phyloP scores from a whole-genome alignment of 371 early-diverging fungal genomes.

The Mortierella sp. region DNA sequence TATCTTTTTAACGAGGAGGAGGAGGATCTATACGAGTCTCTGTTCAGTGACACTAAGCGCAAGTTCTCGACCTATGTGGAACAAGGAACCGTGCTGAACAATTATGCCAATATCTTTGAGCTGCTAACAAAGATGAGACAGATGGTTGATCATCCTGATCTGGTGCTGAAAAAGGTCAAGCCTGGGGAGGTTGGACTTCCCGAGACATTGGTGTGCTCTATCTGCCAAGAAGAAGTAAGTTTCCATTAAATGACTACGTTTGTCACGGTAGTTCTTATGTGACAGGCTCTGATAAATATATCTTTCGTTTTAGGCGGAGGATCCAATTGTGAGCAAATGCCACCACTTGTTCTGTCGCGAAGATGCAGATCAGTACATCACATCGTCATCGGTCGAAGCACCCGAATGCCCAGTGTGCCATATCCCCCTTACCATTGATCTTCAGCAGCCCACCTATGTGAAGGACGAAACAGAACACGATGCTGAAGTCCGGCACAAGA shows the following conservation, averaged over 20 bases:
- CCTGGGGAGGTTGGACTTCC: constrained; percentile 36
- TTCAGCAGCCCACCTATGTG: constrained; percentile 73
- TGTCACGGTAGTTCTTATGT: too few relatives aligned
- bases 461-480: constrained; percentile 23
- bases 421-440: constrained; percentile 82
- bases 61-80: constrained; percentile 89
- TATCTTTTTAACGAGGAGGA: constrained; percentile 94
- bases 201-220: constrained; percentile 82
- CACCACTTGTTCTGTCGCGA: constrained; percentile 92
- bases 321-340: constrained; percentile 91
- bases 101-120: constrained; percentile 95
- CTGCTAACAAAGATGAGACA: constrained; percentile 78
- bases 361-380: constrained; percentile 68
- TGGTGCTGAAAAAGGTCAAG: constrained; percentile 70
- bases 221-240: constrained; percentile 85
- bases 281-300: too few relatives aligned
- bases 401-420: constrained; percentile 92
- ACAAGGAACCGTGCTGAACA: constrained; percentile 89
- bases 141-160: constrained; percentile 93
- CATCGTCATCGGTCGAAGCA: constrained; percentile 57
- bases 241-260: too few relatives aligned
- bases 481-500: constrained; percentile 36
- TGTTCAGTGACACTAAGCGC: constrained; percentile 84
- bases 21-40: constrained; percentile 90
- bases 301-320: constrained; percentile 85